Base-by-base conservation (phyloP, 257 asterid species). In the Fraxinus cuspidata region DNA sequence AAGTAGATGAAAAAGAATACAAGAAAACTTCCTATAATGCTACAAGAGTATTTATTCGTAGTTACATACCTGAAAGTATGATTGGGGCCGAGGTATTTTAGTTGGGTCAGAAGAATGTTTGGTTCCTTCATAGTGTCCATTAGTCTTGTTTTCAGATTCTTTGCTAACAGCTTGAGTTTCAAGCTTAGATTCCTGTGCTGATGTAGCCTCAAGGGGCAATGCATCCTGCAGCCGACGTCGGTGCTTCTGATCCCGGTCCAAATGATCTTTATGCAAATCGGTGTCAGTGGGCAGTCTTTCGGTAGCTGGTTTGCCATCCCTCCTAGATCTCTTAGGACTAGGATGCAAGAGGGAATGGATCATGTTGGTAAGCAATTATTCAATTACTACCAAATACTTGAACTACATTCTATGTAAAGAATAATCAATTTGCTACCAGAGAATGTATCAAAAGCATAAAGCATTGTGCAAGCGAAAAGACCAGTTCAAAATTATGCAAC, bases 261-360 rank as follows among this genome's bases (percentile, higher is more conserved):
- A 53, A 42, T 82, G 86, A 63, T 84, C 88, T 81, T 79, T 82
- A 21, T 84, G 90, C 80, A 81, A 53, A 58, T 83, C 79, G 37
- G 74, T 29, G 68, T 71, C 53, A 11, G 78, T 64, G 32, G 80
- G 67, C n/a, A 77, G 82, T 74, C 89, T 88, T 79, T 90, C 98
- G 70, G 83, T 84, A 80, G 83, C 91, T 37, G 83, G 87, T 84
- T 88, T 90, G 72, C 87, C 94, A 84, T 93, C 97, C 77, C 91
- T 85, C 85, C 96, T 85, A 72, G 86, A 91, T 88, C 96, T 90
- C 91, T 93, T 95, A 44, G 97, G 98, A 88, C 99, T 94, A 80
- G 72, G 44, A 84, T 58, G 12, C 63, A 78, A 74, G 40, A 74
- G 3, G 32, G 60, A 83, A 76, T 49, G 27, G 35, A 44, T 35